Evolutionary conservation across 2,329 filamentous ascomycete species (phyloP).

Genomic region (Zasmidium citrigriseum): DNA sequence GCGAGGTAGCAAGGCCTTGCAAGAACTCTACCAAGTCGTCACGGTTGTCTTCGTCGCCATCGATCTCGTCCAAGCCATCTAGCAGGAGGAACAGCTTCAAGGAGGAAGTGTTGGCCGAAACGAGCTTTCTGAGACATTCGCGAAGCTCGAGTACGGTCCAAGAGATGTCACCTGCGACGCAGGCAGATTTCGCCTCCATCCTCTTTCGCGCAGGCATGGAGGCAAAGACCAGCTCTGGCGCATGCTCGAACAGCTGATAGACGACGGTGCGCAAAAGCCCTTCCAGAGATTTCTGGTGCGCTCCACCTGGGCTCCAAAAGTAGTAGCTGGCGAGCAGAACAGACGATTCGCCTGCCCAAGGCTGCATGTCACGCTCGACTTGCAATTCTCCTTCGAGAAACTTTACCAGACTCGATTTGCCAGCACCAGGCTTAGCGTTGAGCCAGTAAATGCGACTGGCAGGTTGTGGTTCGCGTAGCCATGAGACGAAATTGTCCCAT

Average conservation of each 20-base stretch:
- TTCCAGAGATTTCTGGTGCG: background rate
- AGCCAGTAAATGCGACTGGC: slow-evolving; percentile 4
- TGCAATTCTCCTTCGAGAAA: slow-evolving; percentile 3
- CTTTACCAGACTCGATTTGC: slow-evolving; percentile 4
- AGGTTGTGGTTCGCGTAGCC: background rate
- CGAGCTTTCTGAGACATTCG: background rate
- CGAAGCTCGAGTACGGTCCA: slow-evolving; percentile 7
- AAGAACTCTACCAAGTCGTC: slow-evolving; percentile 3
- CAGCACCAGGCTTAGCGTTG: slow-evolving; percentile 7
- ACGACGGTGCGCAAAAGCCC: slow-evolving; percentile 4
- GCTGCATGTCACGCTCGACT: background rate
- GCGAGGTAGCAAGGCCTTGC: background rate
- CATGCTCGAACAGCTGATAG: background rate
- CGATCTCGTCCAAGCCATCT: slow-evolving; percentile 8
- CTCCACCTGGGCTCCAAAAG: slow-evolving; percentile 3
- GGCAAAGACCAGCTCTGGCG: background rate
- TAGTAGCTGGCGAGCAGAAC: slow-evolving; percentile 1
- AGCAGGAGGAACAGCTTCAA: background rate
- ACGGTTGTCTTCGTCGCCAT: slow-evolving; percentile 4
- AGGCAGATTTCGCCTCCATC: background rate
- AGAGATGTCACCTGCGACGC: background rate
- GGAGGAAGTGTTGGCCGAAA: background rate
- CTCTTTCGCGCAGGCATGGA: slow-evolving; percentile 2
- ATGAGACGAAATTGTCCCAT: slow-evolving; percentile 5
- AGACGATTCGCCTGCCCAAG: background rate